Evolutionary conservation across 129 eudicot species (phyloP), one percentile per base, ranked within the genome.

Genomic region (Artemisia annua): DNA sequence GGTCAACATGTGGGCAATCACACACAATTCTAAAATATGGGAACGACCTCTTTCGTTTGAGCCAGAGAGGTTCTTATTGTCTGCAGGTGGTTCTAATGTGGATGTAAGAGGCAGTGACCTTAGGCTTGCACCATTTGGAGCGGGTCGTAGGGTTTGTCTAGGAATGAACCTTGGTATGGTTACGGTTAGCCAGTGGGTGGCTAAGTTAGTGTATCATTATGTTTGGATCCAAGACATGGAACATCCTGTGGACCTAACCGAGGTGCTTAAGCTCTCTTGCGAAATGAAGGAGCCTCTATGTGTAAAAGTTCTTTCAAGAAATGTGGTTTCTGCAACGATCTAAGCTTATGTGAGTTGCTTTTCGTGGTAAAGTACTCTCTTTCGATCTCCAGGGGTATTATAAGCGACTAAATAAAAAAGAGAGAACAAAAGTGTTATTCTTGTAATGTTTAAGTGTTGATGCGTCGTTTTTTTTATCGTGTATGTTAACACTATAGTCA

Each of bases 1-100:
- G 91, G 91, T 86, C 18, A 86, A 88, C 80, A 88, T 88, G 96
- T 88, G 91, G 91, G 85, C 96, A 39, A 86, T 88, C 48, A 81
- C 91, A 5, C 91, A 80, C 17, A 82, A 79, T 66, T 53, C 84
- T 0, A 12, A 71, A 1, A 50, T 85, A 35, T 88, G 91, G 91
- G 79, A 63, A 2, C 70, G 75, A 7, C 85, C 91, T 11, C 32
- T 53, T 44, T 16, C 13, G 15, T 88, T 88, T 63, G 56, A 63
- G 28, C 96, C 89, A 0, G 89, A 79, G 18, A 76, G 89, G 81
- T 83, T 86, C 53, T n/a, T 88, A 19, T 0, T 17, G 0, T 26
- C 49, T 24, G 69, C 9, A 11, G 73, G 82, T 39, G 66, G 75
- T 9, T 65, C 44, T 39, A 69, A 53, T 8, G 65, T 88, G 12